These are phyloP conservation scores for Microascus cirrosus DNA, from an alignment of 2,329 filamentous ascomycete genomes.

Conservation along the genomic window DNA sequence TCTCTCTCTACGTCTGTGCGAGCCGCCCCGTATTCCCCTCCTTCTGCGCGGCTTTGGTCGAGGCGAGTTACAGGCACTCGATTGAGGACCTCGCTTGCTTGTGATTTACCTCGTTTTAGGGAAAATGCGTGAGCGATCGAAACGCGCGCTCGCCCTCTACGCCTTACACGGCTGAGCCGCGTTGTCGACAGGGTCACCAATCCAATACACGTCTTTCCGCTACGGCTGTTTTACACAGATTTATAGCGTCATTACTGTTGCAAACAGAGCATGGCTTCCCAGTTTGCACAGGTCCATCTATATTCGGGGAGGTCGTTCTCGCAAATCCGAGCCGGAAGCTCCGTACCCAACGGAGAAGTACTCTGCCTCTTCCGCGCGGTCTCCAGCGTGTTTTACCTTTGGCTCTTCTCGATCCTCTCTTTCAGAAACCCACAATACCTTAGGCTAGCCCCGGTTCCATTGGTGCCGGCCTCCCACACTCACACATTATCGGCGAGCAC, in stretches of 20 bases:
- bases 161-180: neutral
- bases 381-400: constrained; percentile 14
- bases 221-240: neutral
- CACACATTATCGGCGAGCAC: constrained; percentile 25
- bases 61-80: neutral
- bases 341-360: neutral
- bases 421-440: neutral
- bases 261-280: neutral
- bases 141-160: neutral
- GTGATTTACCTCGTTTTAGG: constrained; percentile 1
- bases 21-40: neutral
- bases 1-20: neutral
- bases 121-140: constrained; percentile 1
- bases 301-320: neutral
- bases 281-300: neutral
- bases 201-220: neutral
- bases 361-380: neutral
- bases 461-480: constrained; percentile 17
- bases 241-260: neutral
- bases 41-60: neutral
- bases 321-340: neutral
- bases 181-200: neutral
- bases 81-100: neutral
- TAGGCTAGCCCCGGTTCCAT: constrained; percentile 16
- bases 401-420: constrained; percentile 9